Base-by-base conservation (phyloP, 164 flowering plant genomes). In the Dillenia suffruticosa region DNA sequence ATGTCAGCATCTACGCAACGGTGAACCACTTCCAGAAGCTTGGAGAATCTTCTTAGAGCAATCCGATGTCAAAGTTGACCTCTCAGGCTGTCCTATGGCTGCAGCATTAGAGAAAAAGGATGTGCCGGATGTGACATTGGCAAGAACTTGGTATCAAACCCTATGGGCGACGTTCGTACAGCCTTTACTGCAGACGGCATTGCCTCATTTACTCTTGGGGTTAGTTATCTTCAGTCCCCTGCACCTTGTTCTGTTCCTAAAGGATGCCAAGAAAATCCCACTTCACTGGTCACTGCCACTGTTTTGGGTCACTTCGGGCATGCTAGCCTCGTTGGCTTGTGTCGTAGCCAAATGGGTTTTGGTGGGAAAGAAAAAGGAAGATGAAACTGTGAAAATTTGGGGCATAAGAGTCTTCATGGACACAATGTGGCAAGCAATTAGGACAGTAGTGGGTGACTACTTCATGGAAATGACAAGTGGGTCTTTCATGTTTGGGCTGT, bases 381-480 rank as follows among this genome's bases (percentile, higher is more conserved):
- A 76, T 1, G 82, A 79, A 63, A 71, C 74, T 1, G 66, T 74
- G 12, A 57, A 40, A 13, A 77, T 89, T 2, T 86, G 92, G 96
- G 72, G 96, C 58, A 67, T 4, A 67, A 73, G 71, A 13, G 78
- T 76, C 2, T 81, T 80, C 69, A 70, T 79, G 86, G 91, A 86
- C 76, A 88, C 91, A 0, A 70, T 74, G 45, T 86, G 92, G 96
- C 96, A 88, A 64, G 96, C 92, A 9, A 24, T 80, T 7, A 82
- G 76, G 67, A 84, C 90, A 5, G 19, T 88, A 26, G 76, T 75
- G 9, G 90, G 96, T 8, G 90, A 86, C 0, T 86, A 80, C 49
- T 86, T 84, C 81, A 79, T 89, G 88, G 96, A 88, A 63, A 80
- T 79, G 80, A 72, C 78, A 13, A 65, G 80, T 60, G 96, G 96